A percentile compares a stretch with the other conserved stretches of the same genome.
These are phyloP conservation scores for Elaeis oleifera DNA, from an alignment of 202 grass and related monocot genomes.

Conservation along the genomic window DNA sequence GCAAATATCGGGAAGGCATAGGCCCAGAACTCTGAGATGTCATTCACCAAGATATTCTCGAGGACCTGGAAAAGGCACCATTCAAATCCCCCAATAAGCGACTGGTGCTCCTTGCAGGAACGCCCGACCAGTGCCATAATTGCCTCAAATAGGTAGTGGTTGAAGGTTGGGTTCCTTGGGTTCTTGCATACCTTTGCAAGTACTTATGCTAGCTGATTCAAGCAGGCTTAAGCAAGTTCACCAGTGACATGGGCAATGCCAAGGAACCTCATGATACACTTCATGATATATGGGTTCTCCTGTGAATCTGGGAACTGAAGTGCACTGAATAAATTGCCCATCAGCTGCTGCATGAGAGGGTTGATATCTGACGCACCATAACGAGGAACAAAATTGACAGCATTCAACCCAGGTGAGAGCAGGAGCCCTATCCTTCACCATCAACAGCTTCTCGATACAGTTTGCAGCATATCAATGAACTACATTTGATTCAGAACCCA, in stretches of 20 bases:
- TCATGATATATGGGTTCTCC: constrained; percentile 91
- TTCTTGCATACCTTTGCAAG: constrained; percentile 83
- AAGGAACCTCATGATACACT: constrained; percentile 87
- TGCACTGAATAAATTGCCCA: constrained; percentile 61
- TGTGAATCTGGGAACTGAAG: constrained; percentile 64
- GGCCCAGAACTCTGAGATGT: constrained; percentile 93
- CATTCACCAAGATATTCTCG: constrained; percentile 84
- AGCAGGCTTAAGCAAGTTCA: constrained; percentile 55
- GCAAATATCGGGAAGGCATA: constrained; percentile 96
- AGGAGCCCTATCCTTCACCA: constrained; percentile 51
- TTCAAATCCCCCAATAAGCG: constrained; percentile 63
- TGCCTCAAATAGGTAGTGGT: constrained; percentile 87
- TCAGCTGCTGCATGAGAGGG: constrained; percentile 68
- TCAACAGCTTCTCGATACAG: constrained; percentile 76
- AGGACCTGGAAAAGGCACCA: constrained; percentile 72
- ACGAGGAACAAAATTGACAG: constrained; percentile 18
- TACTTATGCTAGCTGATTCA: constrained; percentile 45
- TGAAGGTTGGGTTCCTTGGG: constrained; percentile 90
- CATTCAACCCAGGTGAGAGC: constrained; percentile 34
- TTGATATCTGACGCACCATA: constrained; percentile 73
- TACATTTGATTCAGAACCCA: constrained; percentile 82
- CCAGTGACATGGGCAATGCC: constrained; percentile 48
- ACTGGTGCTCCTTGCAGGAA: constrained; percentile 50
- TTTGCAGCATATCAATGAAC: constrained; percentile 89
- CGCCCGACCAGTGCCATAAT: constrained; percentile 67